Evolutionary conservation across 2,329 filamentous ascomycete genomes (phyloP), one percentile per base, ranked within the genome.

Genomic region (Neoascochyta sp.): DNA sequence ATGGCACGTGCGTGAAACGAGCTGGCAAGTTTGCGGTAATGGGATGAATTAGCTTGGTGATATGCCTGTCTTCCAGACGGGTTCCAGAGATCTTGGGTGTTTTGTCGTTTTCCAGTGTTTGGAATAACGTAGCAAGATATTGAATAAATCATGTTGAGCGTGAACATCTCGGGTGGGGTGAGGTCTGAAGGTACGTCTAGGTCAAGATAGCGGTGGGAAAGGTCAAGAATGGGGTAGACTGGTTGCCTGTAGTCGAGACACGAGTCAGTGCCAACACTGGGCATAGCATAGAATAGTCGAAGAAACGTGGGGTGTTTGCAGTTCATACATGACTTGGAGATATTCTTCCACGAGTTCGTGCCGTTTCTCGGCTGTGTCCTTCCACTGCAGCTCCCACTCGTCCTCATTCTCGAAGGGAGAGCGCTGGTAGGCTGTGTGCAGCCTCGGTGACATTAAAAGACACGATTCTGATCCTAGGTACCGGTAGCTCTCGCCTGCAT

Each of bases 71-170:
- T 51, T 0, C 55, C 53, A 7, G 38, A 43, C 4, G 48, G 36
- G 13, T 45, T 41, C 44, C 47, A 53, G n/a, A 41, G 30, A 22
- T 51, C 37, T 4, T 41, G 36, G 5, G 44, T 38, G 8, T 50
- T 32, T 12, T 41, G 43, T 22, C 41, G 49, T 22, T 51, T 51
- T 7, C 47, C 40, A 7, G 38, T 52, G 5, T 46, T 52, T 6
- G 56, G 55, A 10, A 53, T 41, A 3, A 60, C 36, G 24, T 61
- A 52, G 35, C 56, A 62, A 14, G 47, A 50, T 13, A 62, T 58
- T 7, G 57, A 57, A 32, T 60, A 62, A 10, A 61, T 46, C 56
- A 62, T 61, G 25, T 60, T 54, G 9, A 62, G 41, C 2, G 46
- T 45, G 27, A 62, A 61, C 1, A 39, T 35, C 16, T 62, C 58